phyloP scores from a whole-genome alignment of 345 rosid species.

The Citrus sinensis region DNA sequence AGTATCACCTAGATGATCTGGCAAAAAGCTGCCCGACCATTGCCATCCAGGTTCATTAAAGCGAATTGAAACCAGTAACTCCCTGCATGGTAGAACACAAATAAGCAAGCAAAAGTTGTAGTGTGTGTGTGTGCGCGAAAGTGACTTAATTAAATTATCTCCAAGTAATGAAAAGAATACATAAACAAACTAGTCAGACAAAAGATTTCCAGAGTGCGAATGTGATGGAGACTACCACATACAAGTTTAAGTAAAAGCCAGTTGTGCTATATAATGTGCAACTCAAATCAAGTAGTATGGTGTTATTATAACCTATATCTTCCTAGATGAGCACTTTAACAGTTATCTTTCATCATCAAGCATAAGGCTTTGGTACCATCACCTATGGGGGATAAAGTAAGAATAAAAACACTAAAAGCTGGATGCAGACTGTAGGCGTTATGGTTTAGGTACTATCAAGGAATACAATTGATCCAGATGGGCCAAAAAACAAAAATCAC shows the following conservation, averaged over 20 bases:
- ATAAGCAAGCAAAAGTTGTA: not conserved
- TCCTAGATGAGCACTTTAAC: not conserved
- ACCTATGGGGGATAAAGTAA: not conserved
- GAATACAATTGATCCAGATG: not conserved
- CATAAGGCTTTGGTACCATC: not conserved
- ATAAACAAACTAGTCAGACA: not conserved
- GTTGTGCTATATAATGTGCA: not conserved
- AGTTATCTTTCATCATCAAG: not conserved
- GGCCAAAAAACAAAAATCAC: not conserved
- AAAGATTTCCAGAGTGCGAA: not conserved
- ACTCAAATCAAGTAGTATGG: not conserved
- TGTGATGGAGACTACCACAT: not conserved
- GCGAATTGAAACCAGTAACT: slow-evolving; percentile 71
- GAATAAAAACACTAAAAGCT: not conserved
- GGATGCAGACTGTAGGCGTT: no score
- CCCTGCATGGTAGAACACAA: slow-evolving; percentile 47
- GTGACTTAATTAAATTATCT: no score
- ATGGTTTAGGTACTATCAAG: not conserved
- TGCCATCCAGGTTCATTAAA: slow-evolving; percentile 95
- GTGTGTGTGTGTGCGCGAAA: not conserved
- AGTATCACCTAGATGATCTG: slow-evolving; percentile 91
- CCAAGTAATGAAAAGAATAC: not conserved
- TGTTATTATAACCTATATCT: not conserved
- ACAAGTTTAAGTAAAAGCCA: no score
- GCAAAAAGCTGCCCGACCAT: slow-evolving; percentile 97